These are phyloP conservation scores for Leishmania amazonensis DNA, from an alignment of 208 protist genomes.

Conservation along the genomic window DNA sequence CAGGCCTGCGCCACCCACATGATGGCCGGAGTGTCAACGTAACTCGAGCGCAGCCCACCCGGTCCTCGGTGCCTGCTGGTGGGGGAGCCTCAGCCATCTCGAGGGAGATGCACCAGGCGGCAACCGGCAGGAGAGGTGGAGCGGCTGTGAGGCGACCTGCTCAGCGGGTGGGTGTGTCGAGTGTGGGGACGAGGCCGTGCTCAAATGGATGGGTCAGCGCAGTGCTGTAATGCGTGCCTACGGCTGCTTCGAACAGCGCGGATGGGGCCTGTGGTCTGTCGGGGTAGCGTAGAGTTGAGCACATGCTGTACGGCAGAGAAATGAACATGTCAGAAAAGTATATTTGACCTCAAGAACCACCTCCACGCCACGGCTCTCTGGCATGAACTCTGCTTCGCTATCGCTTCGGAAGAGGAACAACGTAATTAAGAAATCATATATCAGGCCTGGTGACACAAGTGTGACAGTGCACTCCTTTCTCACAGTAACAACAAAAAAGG, in stretches of 20 bases:
- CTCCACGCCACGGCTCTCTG: neutral
- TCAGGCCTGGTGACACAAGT: neutral
- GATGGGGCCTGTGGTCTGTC: neutral
- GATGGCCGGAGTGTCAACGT: neutral
- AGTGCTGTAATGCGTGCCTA: neutral
- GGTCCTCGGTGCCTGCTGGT: neutral
- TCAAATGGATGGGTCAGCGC: neutral
- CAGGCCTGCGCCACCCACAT: neutral
- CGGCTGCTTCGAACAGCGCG: neutral
- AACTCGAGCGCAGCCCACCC: neutral
- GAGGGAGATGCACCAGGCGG: neutral
- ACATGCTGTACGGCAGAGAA: neutral
- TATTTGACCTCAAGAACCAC: neutral
- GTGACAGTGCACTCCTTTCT: neutral
- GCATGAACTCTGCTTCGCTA: neutral
- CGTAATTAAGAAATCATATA: neutral
- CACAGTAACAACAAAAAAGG: neutral
- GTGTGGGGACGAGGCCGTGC: neutral
- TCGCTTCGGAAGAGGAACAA: neutral
- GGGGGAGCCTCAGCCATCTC: neutral
- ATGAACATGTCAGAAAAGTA: neutral
- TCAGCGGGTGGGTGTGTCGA: neutral
- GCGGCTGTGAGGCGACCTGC: neutral
- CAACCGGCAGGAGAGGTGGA: neutral
- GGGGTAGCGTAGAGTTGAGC: neutral